Conservation (phyloP, 208 protist genomes). For the Zelonia costaricensis region DNA sequence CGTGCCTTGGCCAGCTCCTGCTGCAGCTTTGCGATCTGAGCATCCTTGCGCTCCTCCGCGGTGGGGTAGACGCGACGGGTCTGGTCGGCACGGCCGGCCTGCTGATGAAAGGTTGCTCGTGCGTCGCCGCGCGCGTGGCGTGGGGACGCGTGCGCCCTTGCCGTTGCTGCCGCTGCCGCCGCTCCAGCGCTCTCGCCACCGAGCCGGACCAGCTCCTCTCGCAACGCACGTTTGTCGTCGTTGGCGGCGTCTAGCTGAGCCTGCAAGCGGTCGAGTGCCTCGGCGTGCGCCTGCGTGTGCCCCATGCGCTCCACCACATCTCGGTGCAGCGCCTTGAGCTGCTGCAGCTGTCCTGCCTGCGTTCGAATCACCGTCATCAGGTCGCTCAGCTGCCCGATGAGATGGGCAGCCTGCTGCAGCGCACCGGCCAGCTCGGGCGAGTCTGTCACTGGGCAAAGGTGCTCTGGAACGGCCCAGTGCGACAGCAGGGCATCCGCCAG, state of each 20-base stretch:
- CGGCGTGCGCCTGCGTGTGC: not conserved
- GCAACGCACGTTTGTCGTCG: constrained; percentile 23
- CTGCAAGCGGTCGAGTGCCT: constrained; percentile 1
- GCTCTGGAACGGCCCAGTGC: constrained; percentile 24
- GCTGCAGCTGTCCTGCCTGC: constrained; percentile 42
- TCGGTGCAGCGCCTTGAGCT: constrained; percentile 37
- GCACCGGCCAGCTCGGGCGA: constrained; percentile 31
- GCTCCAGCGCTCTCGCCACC: not conserved
- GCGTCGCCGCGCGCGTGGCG: no score
- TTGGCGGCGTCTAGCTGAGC: constrained; percentile 20
- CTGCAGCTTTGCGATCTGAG: constrained; percentile 45
- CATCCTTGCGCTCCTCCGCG: constrained; percentile 30
- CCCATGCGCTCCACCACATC: constrained; percentile 25
- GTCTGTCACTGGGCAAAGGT: constrained; percentile 57
- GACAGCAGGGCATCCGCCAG: constrained; percentile 24
- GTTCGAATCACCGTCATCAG: constrained; percentile 44
- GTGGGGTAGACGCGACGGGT: constrained; percentile 8
- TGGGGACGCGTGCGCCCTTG: no score
- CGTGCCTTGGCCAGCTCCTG: constrained; percentile 72
- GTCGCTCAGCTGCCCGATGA: constrained; percentile 50
- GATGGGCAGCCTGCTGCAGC: constrained; percentile 44
- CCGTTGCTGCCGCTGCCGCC: no score
- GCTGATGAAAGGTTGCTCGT: no score
- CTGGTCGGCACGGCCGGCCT: constrained; percentile 5
- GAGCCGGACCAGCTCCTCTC: constrained; percentile 19